Base-by-base conservation (phyloP, 345 rosid species). In the Citrus medica region DNA sequence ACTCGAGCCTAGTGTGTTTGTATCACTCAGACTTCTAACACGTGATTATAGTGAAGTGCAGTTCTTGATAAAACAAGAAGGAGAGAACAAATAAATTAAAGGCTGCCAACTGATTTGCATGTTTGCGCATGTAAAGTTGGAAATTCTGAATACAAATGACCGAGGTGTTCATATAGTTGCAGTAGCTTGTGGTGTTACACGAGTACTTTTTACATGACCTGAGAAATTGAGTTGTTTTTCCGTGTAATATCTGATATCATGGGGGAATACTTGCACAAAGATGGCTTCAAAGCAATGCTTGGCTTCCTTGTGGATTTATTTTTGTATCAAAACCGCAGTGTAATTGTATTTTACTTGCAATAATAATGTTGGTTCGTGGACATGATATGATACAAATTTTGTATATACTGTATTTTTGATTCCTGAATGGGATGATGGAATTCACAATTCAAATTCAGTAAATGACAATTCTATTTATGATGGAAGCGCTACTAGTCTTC, bases 11-110 rank as follows among this genome's bases (percentile, higher is more conserved):
- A 46, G 98, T 95, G 38, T 93, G 94, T 79, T 80, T 94, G 74
- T 92, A 91, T 73, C 93, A 94, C 79, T 96, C 98, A 25, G 97
- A 96, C 67, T 96, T 94, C 83, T 95, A 86, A 86, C 63, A 64
- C 12, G 6, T 48, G 58, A 24, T 21, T 14, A 48, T 9, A 2
- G 25, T 69, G 21, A 37, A 58, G 16, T 60, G 37, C 22, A 33
- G 35, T 21, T 51, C 13, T 28, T 19, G 37, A 4, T 53, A 1
- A 30, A 32, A 19, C 16, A 7, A 46, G 12, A 17, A 65, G 4
- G 56, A 9, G 71, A 67, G 32, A 51, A 37, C 46, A 22, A 76
- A n/a, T 22, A 48, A 22, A 76, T 13, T 22, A 64, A 53, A 65
- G 22, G 16, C 68, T 7, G 14, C 71, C 71, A 21, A 21, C 48